phyloP scores from a whole-genome alignment of 2,329 filamentous ascomycete genomes.

The Neoscytalidium dimidiatum region DNA sequence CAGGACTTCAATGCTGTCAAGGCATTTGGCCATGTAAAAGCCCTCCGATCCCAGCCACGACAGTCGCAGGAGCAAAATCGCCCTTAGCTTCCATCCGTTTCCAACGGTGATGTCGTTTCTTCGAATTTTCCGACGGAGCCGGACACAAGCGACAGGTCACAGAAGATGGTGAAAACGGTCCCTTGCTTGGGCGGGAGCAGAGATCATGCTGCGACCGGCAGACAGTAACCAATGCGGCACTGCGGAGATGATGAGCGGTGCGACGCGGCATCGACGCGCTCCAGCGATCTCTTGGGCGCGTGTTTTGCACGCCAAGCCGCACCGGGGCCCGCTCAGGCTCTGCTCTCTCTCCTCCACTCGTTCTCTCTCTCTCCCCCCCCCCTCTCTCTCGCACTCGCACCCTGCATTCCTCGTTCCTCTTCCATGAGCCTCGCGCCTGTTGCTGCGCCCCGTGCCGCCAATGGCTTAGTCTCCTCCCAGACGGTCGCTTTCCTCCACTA shows the following conservation, averaged over 20 bases:
- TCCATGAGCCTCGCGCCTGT: background rate
- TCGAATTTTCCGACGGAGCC: no score
- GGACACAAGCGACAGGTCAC: background rate
- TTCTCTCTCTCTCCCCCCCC: background rate
- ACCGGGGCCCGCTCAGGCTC: background rate
- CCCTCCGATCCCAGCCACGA: no score
- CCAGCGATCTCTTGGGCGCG: background rate
- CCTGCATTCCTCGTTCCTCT: background rate
- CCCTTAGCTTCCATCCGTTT: no score
- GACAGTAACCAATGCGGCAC: background rate
- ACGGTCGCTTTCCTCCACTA: background rate
- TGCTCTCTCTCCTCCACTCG: background rate
- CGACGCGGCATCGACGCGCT: background rate
- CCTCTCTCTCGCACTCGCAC: background rate
- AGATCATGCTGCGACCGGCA: background rate
- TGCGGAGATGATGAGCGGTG: background rate
- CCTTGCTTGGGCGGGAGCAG: background rate
- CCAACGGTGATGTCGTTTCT: no score
- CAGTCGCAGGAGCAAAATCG: no score
- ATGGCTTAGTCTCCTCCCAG: background rate
- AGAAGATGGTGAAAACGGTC: no score
- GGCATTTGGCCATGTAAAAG: no score
- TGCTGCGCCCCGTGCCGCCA: background rate
- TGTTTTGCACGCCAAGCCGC: background rate
- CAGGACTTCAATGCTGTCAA: no score